Percentiles rank a stretch among this genome's conserved stretches.
phyloP scores from a whole-genome alignment of 129 eudicot species.

The Tanacetum coccineum region DNA sequence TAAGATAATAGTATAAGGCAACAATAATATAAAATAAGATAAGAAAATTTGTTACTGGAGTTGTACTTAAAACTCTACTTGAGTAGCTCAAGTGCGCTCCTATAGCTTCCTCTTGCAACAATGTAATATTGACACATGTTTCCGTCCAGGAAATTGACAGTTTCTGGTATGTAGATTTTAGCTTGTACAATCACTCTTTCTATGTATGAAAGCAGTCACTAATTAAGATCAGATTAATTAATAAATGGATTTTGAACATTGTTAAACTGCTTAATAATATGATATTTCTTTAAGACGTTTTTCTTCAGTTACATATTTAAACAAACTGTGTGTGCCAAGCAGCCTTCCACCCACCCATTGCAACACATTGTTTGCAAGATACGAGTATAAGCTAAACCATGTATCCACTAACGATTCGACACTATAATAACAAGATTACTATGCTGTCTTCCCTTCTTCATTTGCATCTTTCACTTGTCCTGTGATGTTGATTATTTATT shows the following conservation, averaged over 20 bases:
- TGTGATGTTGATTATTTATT: constrained; percentile 3
- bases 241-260: neutral
- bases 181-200: neutral
- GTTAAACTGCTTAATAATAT: neutral
- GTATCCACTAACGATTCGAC: neutral
- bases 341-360: neutral
- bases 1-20: too few species aligned
- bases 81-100: neutral
- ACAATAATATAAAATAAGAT: too few species aligned
- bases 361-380: neutral
- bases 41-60: too few species aligned
- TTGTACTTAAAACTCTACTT: too few species aligned
- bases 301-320: neutral
- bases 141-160: neutral
- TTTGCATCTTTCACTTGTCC: neutral
- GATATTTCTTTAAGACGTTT: neutral
- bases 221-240: too few species aligned
- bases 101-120: neutral
- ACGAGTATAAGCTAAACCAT: neutral
- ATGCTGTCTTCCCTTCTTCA: neutral
- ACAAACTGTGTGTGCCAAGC: neutral
- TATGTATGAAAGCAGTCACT: neutral
- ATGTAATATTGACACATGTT: neutral
- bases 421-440: neutral
- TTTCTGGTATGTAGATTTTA: neutral